These are phyloP conservation scores for Bacterosira constricta DNA, from an alignment of 108 stramenopile genomes.

Conservation along the genomic window DNA sequence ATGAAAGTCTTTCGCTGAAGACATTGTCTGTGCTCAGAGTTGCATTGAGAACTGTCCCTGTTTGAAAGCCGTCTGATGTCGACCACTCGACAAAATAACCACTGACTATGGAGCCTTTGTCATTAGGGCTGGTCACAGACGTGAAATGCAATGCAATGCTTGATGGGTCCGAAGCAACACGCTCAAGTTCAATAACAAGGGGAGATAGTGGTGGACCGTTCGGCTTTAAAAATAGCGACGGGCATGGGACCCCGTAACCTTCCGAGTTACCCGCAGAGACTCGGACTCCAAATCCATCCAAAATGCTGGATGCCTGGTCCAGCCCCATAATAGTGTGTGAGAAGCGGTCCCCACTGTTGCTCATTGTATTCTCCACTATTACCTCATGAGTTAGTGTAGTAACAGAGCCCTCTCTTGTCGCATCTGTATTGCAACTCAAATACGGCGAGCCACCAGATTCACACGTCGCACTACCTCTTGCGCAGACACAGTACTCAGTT, in stretches of 20 bases:
- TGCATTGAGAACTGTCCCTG: conserved; percentile 39
- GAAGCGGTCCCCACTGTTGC: conserved; percentile 14
- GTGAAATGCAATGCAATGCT: conserved; percentile 59
- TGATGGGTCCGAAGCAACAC: conserved; percentile 41
- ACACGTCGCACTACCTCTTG: conserved; percentile 15
- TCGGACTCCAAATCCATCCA: conserved; percentile 61
- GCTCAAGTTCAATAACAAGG: conserved; percentile 41
- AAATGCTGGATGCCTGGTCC: conserved; percentile 48
- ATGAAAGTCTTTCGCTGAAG: conserved; percentile 15
- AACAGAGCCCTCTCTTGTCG: conserved; percentile 29
- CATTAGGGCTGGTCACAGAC: conserved; percentile 39
- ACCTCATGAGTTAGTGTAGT: conserved; percentile 17
- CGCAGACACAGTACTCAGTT: conserved; percentile 43
- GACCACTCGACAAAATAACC: conserved; percentile 79
- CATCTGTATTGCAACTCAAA: conserved; percentile 6
- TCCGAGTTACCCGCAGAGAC: conserved; percentile 57
- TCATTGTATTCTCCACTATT: not conserved
- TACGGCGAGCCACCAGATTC: conserved; percentile 1
- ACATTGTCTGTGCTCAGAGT: conserved; percentile 38
- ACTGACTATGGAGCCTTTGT: conserved; percentile 51
- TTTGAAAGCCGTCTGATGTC: conserved; percentile 33
- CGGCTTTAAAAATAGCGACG: conserved; percentile 56
- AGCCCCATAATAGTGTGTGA: conserved; percentile 51
- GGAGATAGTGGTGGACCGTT: conserved; percentile 53
- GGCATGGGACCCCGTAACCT: conserved; percentile 56